Base-by-base conservation (phyloP, 2,329 filamentous ascomycete species). In the Alternaria sp. region DNA sequence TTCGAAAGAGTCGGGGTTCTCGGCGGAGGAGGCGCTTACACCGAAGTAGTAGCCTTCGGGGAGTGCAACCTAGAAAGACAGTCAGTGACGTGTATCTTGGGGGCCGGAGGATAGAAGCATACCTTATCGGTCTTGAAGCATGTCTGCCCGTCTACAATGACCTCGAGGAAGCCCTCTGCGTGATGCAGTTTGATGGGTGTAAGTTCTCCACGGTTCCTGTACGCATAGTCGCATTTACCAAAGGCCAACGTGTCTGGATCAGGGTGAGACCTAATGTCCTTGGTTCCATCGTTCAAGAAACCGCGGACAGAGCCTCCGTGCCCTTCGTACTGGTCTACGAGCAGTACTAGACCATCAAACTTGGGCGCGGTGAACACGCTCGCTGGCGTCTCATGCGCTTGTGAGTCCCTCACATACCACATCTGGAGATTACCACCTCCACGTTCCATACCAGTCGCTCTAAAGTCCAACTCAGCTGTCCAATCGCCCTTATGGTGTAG, bases 1-100 rank as follows among this genome's bases (percentile, higher is more conserved):
- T 80, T 99, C 95, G 73, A 97, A 97, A 5, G 93, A 97, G 81
- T 99, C 95, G 0, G 95, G 93, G 71, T 89, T 94, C 68, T 98
- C 94, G 30, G 92, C 92, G 3, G 92, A 94, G 16, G 92, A 92
- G 43, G 94, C 95, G 12, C 91, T 93, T 69, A 99, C 82, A 71
- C 95, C 95, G 68, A 97, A 92, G 76, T 87, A 86, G 82, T 98
- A 96, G 68, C 92, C 92, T 2, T 85, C 72, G 3, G 94, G 95
- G 25, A 99, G 85, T 63, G 83, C 84, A 72, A 98, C 85, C 83
- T 92, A 50, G 25, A 18, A 45, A 5, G 7, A 9, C 20, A 34
- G 54, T 70, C n/a, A 71, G 59, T 44, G 3, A 14, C 9, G 5
- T 32, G 25, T 11, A 30, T 34, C 27, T 14, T 45, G 27, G n/a